Evolutionary conservation across 2,329 filamentous ascomycete species (phyloP), one percentile per base, ranked within the genome.

Genomic region (Huntiella bhutanensis): DNA sequence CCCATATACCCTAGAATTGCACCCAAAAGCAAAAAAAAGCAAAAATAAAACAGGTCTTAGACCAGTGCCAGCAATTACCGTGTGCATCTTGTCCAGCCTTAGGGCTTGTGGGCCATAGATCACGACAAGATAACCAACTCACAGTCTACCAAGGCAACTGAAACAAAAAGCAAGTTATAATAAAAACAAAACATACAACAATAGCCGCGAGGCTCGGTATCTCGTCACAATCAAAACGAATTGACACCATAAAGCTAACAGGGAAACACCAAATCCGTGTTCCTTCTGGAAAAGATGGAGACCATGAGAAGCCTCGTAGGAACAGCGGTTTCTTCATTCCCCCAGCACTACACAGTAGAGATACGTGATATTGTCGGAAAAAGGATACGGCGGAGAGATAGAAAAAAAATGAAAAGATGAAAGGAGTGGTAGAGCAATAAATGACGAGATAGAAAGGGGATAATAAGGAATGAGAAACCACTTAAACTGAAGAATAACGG

Each of bases 161-260:
- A 37, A 16, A n/a, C 17, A 38, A 35, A 37, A 34, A 39, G 38
- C 33, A 39, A 40, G 16, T 15, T 38, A n/a, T 42, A 37, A 42
- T 22, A 35, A 47, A 48, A 46, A 47, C 39, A 40, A 42, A 41
- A 43, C 36, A 41, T 34, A 16, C 8, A 45, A 45, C 40, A 47
- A 50, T 40, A 47, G 44, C 48, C 44, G 48, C 32, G 41, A 49
- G 41, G 40, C 48, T 44, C 33, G 36, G 33, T 43, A 41, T 46
- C 48, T 40, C 35, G 34, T 45, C 44, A 22, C 41, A 35, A 45
- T 17, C 32, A 50, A 37, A 40, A 28, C 43, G 37, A 35, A 17
- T 47, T 22, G 41, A 41, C 44, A 28, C 22, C 22, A 38, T 41
- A 42, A 28, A 41, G 36, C 28, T 38, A 37, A 43, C n/a, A 34